These are phyloP conservation scores for Candida awuae DNA, from an alignment of 805 yeast species.

Conservation along the genomic window DNA sequence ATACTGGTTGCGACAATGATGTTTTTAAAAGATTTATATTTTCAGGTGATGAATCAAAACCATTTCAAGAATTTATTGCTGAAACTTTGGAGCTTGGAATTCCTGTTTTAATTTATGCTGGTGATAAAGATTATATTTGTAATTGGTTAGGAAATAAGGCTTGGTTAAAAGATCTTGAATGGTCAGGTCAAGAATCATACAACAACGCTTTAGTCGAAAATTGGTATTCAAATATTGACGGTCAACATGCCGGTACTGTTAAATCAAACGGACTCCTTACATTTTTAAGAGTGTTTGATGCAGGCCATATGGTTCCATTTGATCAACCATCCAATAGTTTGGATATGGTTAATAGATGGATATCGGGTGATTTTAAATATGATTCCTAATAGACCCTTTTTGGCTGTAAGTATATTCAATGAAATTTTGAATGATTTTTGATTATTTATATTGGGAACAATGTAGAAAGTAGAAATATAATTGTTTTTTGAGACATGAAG, in stretches of 20 bases:
- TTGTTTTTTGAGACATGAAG: too few relatives aligned
- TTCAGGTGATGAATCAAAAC: constrained; percentile 90
- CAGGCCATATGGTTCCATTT: constrained; percentile 95
- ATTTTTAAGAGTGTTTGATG: constrained; percentile 76
- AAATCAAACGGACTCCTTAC: constrained; percentile 56
- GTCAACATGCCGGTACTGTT: constrained; percentile 31
- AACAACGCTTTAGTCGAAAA: constrained; percentile 14
- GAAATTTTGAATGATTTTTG: too few relatives aligned
- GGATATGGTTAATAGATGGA: constrained; percentile 83
- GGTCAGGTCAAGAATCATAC: constrained; percentile 18
- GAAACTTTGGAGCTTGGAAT: constrained; percentile 61
- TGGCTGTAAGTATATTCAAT: too few relatives aligned
- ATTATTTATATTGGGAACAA: too few relatives aligned
- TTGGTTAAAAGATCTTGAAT: constrained; percentile 68
- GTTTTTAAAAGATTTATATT: constrained; percentile 74
- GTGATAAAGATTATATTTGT: constrained; percentile 93
- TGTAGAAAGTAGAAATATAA: too few relatives aligned
- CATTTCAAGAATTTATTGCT: constrained; percentile 70
- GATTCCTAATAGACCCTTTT: too few relatives aligned
- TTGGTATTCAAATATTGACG: constrained; percentile 25
- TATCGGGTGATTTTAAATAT: constrained; percentile 65
- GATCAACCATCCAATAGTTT: constrained; percentile 76
- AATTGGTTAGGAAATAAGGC: constrained; percentile 94
- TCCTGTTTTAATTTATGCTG: constrained; percentile 87
- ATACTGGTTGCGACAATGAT: constrained; percentile 67